Conservation (phyloP, 805 yeast genomes). For the Candida dajiaensis region DNA sequence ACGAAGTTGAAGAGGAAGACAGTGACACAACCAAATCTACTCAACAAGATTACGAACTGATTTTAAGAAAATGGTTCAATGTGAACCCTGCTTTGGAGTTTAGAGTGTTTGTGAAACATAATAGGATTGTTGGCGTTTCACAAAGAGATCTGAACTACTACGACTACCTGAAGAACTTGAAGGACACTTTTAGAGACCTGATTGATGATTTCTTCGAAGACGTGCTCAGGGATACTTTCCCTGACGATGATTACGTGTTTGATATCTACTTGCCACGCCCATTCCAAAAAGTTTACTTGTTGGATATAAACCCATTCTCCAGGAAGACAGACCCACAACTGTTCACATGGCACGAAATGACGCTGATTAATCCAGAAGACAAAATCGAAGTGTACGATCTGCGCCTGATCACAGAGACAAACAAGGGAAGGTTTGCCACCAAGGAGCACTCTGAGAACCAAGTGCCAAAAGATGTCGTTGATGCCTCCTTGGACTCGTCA, state of each 20-base stretch:
- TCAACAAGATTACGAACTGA: slow-evolving; percentile 49
- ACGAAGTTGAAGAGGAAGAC: slow-evolving; percentile 30
- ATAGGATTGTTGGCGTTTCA: slow-evolving; percentile 61
- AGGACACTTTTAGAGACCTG: slow-evolving; percentile 38
- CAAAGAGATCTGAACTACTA: slow-evolving; percentile 88
- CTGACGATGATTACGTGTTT: slow-evolving; percentile 54
- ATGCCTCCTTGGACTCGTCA: slow-evolving; percentile 65
- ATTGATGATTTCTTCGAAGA: slow-evolving; percentile 53
- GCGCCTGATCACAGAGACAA: slow-evolving; percentile 62
- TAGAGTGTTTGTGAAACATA: slow-evolving; percentile 69
- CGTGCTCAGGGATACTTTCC: slow-evolving; percentile 41
- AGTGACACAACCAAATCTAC: slow-evolving; percentile 14
- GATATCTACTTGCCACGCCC: slow-evolving; percentile 85
- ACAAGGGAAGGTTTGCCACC: slow-evolving; percentile 68
- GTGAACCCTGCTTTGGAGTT: slow-evolving; percentile 90
- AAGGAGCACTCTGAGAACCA: slow-evolving; percentile 86
- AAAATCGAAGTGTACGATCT: slow-evolving; percentile 40
- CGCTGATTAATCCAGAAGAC: slow-evolving; percentile 24
- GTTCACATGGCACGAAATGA: slow-evolving; percentile 81
- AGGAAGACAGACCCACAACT: slow-evolving; percentile 73
- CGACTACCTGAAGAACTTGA: slow-evolving; percentile 52
- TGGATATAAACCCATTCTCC: slow-evolving; percentile 85
- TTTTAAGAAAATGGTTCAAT: slow-evolving; percentile 76
- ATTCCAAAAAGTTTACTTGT: slow-evolving; percentile 52
- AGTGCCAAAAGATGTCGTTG: slow-evolving; percentile 87